phyloP scores from a whole-genome alignment of 1,139 yeast species.

The Lodderomyces orthopsilosis region DNA sequence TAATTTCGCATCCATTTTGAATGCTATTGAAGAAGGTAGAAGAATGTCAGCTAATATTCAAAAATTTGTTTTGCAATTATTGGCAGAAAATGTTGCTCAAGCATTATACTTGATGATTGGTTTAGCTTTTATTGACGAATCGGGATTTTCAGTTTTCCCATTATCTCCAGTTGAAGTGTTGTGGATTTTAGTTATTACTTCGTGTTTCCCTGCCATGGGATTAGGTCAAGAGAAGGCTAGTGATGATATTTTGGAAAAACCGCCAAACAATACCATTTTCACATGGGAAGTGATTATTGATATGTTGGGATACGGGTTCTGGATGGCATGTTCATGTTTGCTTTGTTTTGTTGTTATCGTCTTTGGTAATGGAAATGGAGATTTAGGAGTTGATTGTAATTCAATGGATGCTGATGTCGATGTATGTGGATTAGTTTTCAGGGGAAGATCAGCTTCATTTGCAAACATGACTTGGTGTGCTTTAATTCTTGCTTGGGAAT shows the following conservation, averaged over 20 bases:
- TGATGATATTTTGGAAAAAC: constrained; percentile 62
- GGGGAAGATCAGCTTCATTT: constrained; percentile 79
- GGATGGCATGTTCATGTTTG: constrained; percentile 74
- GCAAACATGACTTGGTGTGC: constrained; percentile 92
- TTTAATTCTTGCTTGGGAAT: constrained; percentile 85
- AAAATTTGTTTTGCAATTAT: constrained; percentile 75
- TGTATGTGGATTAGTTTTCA: constrained; percentile 63
- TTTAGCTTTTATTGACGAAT: constrained; percentile 60
- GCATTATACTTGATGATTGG: constrained; percentile 72
- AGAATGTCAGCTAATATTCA: constrained; percentile 80
- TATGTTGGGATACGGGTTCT: constrained; percentile 70
- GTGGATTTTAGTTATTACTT: constrained; percentile 77
- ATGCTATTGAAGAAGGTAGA: constrained; percentile 86
- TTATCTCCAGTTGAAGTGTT: constrained; percentile 76
- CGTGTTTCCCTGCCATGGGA: constrained; percentile 89
- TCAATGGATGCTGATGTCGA: constrained; percentile 16
- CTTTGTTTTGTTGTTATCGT: constrained; percentile 64
- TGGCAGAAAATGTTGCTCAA: constrained; percentile 78
- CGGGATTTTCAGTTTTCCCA: constrained; percentile 68
- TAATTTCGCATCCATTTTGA: constrained; percentile 87
- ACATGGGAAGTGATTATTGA: constrained; percentile 71
- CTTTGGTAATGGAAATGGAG: constrained; percentile 64
- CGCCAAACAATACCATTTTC: constrained; percentile 65
- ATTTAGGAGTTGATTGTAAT: constrained; percentile 60
- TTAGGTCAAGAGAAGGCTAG: constrained; percentile 69